Evolutionary conservation across 2,329 filamentous ascomycete genomes (phyloP).

Genomic region (Aspergillus sp.): DNA sequence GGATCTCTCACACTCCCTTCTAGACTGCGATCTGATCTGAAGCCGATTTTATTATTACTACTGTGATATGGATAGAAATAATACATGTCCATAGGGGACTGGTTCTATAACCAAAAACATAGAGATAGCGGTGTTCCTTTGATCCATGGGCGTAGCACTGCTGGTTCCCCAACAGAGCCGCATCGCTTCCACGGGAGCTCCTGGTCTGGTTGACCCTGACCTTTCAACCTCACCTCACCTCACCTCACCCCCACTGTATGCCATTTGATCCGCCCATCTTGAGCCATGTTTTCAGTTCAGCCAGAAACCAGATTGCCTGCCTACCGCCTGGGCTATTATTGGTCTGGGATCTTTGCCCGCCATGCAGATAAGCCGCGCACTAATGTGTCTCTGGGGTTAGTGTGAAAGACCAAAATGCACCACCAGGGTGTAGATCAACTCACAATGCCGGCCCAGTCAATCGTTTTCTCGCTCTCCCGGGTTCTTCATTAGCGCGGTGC

Average conservation of each 20-base stretch:
- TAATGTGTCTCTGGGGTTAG: too few relatives aligned
- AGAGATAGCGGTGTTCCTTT: neutral
- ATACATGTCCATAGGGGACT: slow-evolving; percentile 7
- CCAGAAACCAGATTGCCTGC: neutral
- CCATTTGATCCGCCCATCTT: neutral
- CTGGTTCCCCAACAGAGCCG: neutral
- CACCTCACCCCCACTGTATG: too few relatives aligned
- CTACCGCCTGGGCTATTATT: neutral
- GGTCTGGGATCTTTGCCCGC: neutral
- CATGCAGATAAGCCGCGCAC: neutral
- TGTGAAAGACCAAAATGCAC: too few relatives aligned
- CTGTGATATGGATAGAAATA: slow-evolving; percentile 13
- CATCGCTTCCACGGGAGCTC: slow-evolving; percentile 1
- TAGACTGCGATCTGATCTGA: slow-evolving; percentile 8
- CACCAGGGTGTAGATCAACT: too few relatives aligned
- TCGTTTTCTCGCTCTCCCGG: too few relatives aligned
- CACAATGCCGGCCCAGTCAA: too few relatives aligned
- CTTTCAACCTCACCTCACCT: neutral
- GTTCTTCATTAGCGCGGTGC: too few relatives aligned
- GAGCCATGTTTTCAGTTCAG: neutral
- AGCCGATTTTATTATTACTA: slow-evolving; percentile 1
- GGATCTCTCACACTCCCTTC: slow-evolving; percentile 1
- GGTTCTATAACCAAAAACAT: neutral
- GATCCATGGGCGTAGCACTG: neutral
- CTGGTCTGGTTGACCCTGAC: slow-evolving; percentile 10